Percentiles rank a stretch among this genome's conserved stretches.
Evolutionary conservation across 139 green algal species (phyloP).

Genomic region (Chlamydomonas sphaeroides): DNA sequence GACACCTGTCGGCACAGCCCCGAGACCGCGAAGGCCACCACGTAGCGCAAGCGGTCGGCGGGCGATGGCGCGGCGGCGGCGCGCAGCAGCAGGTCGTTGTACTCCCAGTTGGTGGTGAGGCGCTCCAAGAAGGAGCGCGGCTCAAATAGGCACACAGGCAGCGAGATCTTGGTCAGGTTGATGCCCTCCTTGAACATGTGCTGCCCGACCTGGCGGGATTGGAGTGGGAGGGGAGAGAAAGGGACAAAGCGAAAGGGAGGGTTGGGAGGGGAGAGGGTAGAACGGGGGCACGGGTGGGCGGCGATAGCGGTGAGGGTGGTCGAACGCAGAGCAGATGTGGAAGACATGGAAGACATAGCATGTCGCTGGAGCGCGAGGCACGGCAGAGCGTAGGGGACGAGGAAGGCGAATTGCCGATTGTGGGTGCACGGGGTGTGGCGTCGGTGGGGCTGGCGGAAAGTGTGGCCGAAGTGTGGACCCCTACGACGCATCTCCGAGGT

Average conservation of each 20-base stretch:
- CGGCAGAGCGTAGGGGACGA: background rate
- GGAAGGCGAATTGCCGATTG: too few relatives aligned
- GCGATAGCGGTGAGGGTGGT: too few relatives aligned
- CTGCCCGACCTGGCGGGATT: slow-evolving; percentile 33
- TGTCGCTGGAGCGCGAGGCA: background rate
- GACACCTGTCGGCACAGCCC: slow-evolving; percentile 66
- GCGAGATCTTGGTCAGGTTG: slow-evolving; percentile 71
- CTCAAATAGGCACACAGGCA: slow-evolving; percentile 75
- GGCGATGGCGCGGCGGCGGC: slow-evolving; percentile 57
- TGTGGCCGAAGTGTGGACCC: background rate
- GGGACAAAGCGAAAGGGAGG: background rate
- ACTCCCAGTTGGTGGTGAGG: slow-evolving; percentile 66
- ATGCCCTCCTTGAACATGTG: slow-evolving; percentile 66
- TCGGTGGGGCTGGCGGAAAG: background rate
- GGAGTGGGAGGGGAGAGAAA: too few relatives aligned
- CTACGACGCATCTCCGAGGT: background rate
- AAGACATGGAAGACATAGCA: background rate
- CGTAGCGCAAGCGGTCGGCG: slow-evolving; percentile 51
- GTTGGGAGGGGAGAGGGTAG: background rate
- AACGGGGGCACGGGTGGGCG: background rate
- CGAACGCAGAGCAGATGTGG: too few relatives aligned
- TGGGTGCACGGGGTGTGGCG: background rate
- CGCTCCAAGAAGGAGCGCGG: slow-evolving; percentile 70
- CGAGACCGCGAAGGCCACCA: slow-evolving; percentile 68
- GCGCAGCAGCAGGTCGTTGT: slow-evolving; percentile 45